Base-by-base conservation (phyloP, 305 asterid species). In the Solanum hybrid region DNA sequence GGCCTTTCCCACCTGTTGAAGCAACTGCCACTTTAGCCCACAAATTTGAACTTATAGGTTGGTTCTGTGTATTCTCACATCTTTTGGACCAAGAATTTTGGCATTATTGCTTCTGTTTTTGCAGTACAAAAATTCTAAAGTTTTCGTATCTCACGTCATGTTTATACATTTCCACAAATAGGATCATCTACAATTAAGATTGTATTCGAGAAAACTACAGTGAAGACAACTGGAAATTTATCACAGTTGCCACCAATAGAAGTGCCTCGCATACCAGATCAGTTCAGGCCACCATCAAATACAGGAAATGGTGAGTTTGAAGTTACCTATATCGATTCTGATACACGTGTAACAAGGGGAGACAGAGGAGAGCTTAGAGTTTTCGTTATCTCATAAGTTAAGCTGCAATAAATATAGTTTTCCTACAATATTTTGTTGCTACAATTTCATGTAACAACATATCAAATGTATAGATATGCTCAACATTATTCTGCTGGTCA, bases 321-420 rank as follows among this genome's bases (percentile, higher is more conserved):
- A 90, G 99, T 97, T 82, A 96, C 97, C 8, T 97, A 95, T 71
- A 64, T 96, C 14, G 99, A 97, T 90, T 93, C 94, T 14, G 97
- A 97, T 86, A 95, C 93, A 2, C 98, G 98, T 11, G 74, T 97
- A 51, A 96, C 99, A 28, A 94, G 99, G 61, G 99, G 99, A 78
- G 99, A 96, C 92, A 90, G 95, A 42, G 98, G 92, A 29, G 99
- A 97, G 95, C 94, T 97, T 57, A 90, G 99, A 95, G 98, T 97
- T 46, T 97, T 97, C 40, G 97, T 97, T 35, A 89, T 95, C 91
- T 89, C 99, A 11, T 97, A 90, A 92, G 88, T 46, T 84, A 4
- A 1, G 75, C 13, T 33, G 75, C 75, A 29, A 84, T 57, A 2
- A 2, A 11, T 84, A 51, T 29, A 51, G 42, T 31, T 4, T 89